A percentile compares a stretch with the other conserved stretches of the same genome.
phyloP scores from a whole-genome alignment of 2,329 filamentous ascomycete species.

The Gaeumannomyces sp. region DNA sequence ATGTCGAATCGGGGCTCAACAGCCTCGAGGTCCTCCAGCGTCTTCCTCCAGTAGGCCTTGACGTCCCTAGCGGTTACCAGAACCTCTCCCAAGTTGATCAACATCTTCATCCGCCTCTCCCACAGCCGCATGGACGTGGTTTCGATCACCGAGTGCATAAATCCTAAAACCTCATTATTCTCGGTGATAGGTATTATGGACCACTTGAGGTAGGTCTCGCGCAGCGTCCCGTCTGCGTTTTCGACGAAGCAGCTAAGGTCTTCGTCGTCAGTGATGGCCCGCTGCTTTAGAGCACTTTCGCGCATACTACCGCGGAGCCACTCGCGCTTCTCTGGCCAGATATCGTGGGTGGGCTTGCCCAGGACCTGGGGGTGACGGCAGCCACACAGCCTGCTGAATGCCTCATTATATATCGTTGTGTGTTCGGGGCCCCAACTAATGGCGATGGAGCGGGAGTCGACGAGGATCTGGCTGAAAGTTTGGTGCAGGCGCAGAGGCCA shows the following conservation, averaged over 20 bases:
- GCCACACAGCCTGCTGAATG: constrained; percentile 56
- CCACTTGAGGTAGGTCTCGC: constrained; percentile 44
- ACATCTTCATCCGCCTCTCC: constrained; percentile 43
- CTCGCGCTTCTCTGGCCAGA: constrained; percentile 48
- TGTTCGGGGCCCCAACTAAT: constrained; percentile 58
- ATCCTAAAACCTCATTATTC: constrained; percentile 35
- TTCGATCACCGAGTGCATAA: constrained; percentile 41
- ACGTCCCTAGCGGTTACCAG: constrained; percentile 36
- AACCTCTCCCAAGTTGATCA: constrained; percentile 40
- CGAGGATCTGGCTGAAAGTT: constrained; percentile 32
- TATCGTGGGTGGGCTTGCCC: constrained; percentile 51
- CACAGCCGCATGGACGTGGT: constrained; percentile 41
- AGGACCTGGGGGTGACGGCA: constrained; percentile 58
- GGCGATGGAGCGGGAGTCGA: constrained; percentile 41
- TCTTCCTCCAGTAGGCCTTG: constrained; percentile 41
- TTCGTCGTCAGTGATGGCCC: constrained; percentile 29
- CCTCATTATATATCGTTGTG: constrained; percentile 66
- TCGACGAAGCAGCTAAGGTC: constrained; percentile 41
- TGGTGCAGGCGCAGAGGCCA: constrained; percentile 40
- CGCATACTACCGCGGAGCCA: constrained; percentile 33
- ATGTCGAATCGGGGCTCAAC: constrained; percentile 42
- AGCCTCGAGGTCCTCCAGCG: constrained; percentile 35
- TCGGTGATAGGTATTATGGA: constrained; percentile 41
- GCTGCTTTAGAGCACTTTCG: constrained; percentile 25
- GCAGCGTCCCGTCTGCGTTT: constrained; percentile 31